phyloP scores from a whole-genome alignment of 495 filamentous ascomycete species.

The Neurospora sp. region DNA sequence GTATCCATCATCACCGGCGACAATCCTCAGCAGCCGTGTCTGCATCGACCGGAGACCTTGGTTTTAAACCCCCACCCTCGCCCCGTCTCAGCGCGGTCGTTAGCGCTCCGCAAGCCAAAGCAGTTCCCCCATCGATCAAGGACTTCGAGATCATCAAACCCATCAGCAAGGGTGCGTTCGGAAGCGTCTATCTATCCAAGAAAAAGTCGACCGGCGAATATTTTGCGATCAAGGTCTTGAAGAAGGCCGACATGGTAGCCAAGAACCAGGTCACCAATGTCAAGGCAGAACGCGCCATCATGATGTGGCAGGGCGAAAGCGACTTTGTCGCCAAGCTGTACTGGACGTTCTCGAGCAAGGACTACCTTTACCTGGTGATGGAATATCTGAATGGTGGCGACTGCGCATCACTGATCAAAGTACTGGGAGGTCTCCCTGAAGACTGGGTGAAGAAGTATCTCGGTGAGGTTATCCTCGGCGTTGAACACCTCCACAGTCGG shows the following conservation, averaged over 20 bases:
- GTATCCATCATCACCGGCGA: slow-evolving; percentile 69
- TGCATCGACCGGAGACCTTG: slow-evolving; percentile 39
- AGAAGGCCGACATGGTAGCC: slow-evolving; percentile 98
- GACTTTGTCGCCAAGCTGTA: slow-evolving; percentile 98
- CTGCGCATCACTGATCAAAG: slow-evolving; percentile 91
- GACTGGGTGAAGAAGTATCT: slow-evolving; percentile 98
- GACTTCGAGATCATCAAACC: slow-evolving; percentile 99
- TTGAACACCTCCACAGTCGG: slow-evolving; percentile 88
- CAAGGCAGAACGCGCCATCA: slow-evolving; percentile 97
- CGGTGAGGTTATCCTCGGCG: slow-evolving; percentile 86
- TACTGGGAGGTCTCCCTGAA: slow-evolving; percentile 80
- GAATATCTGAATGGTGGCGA: slow-evolving; percentile 98
- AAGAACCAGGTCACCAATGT: slow-evolving; percentile 99
- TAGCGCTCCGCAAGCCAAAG: slow-evolving; percentile 60
- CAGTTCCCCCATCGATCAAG: slow-evolving; percentile 89
- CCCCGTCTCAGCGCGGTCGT: slow-evolving; percentile 67
- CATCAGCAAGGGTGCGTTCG: slow-evolving; percentile 97
- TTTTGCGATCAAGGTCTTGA: slow-evolving; percentile 95
- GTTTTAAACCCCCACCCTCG: slow-evolving; percentile 61
- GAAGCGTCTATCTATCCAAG: slow-evolving; percentile 93
- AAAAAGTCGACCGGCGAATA: slow-evolving; percentile 98
- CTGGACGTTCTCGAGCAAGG: slow-evolving; percentile 99
- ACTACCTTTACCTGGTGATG: slow-evolving; percentile 98
- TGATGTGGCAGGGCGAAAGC: slow-evolving; percentile 99
- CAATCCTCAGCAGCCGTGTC: slow-evolving; percentile 87